Conservation (phyloP, 176 grass and related monocot genomes). For the Cymbopogon citratus region DNA sequence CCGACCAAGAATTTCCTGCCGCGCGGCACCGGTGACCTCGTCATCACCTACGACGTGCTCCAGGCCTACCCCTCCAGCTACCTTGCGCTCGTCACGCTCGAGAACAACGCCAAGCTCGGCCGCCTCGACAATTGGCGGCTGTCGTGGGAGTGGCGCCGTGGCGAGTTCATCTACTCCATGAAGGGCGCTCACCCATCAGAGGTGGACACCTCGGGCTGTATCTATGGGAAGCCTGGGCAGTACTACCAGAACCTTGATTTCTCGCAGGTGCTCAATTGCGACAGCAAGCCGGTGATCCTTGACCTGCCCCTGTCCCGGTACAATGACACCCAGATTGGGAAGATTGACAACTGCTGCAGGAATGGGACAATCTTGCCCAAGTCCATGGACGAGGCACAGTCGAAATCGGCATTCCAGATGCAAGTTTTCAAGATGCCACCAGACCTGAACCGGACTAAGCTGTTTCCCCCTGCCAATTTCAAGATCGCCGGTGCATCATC, state of each 20-base stretch:
- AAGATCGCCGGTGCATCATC: constrained; percentile 60
- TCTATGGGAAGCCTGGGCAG: constrained; percentile 49
- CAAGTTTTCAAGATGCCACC: constrained; percentile 97
- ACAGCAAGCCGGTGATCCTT: constrained; percentile 53
- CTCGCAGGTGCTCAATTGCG: constrained; percentile 83
- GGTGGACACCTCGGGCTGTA: constrained; percentile 55
- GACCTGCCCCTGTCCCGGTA: constrained; percentile 65
- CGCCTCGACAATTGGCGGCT: constrained; percentile 88
- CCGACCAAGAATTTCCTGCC: constrained; percentile 50
- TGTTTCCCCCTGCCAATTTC: constrained; percentile 64
- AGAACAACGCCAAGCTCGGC: constrained; percentile 74
- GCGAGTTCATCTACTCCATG: constrained; percentile 79
- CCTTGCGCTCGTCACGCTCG: constrained; percentile 79
- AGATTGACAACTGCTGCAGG: constrained; percentile 68
- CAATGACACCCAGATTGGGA: constrained; percentile 70
- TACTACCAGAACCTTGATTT: constrained; percentile 71
- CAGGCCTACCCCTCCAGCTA: constrained; percentile 66
- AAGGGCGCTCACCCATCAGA: constrained; percentile 58
- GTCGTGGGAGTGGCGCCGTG: constrained; percentile 69
- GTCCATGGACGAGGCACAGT: constrained; percentile 76
- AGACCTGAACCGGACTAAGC: constrained; percentile 65
- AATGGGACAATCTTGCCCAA: constrained; percentile 89
- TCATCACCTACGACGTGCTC: constrained; percentile 75
- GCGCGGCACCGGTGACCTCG: constrained; percentile 64
- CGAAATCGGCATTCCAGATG: constrained; percentile 86